These are phyloP conservation scores for Leccinum fibrillosum DNA, from an alignment of 768 basidiomycete genomes.

Conservation along the genomic window DNA sequence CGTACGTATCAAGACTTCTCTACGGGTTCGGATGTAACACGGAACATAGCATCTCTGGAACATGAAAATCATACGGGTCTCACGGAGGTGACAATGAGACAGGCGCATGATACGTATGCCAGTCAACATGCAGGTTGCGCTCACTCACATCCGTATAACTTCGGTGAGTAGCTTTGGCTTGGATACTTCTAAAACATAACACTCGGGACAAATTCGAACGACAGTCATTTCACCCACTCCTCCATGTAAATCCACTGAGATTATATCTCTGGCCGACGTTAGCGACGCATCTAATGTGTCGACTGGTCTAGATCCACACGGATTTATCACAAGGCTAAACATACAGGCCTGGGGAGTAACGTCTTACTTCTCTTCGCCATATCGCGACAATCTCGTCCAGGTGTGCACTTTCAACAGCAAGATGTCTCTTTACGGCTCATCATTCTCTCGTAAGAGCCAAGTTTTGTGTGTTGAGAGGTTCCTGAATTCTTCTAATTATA, in stretches of 20 bases:
- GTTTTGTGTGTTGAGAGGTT: conserved; percentile 57
- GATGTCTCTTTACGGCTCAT: neutral
- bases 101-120: conserved; percentile 59
- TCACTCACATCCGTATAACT: conserved; percentile 22
- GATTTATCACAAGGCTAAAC: conserved; percentile 77
- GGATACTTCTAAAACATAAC: conserved; percentile 1
- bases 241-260: conserved; percentile 76
- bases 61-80: conserved; percentile 53
- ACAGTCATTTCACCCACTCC: conserved; percentile 63
- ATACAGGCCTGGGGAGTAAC: conserved; percentile 56
- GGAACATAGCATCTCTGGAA: conserved; percentile 54
- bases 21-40: conserved; percentile 7
- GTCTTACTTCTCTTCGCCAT: conserved; percentile 69
- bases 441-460: conserved; percentile 43
- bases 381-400: conserved; percentile 72
- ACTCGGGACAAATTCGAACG: conserved; percentile 54
- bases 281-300: conserved; percentile 85
- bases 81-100: conserved; percentile 63
- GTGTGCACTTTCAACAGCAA: conserved; percentile 32
- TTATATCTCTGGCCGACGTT: conserved; percentile 75
- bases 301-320: conserved; percentile 67
- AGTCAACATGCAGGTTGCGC: too few species aligned
- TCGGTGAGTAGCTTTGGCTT: conserved; percentile 43
- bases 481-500: conserved; percentile 66
- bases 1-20: conserved; percentile 37